Conservation (phyloP, 805 yeast genomes). For the Barnettozyma siamensis region DNA sequence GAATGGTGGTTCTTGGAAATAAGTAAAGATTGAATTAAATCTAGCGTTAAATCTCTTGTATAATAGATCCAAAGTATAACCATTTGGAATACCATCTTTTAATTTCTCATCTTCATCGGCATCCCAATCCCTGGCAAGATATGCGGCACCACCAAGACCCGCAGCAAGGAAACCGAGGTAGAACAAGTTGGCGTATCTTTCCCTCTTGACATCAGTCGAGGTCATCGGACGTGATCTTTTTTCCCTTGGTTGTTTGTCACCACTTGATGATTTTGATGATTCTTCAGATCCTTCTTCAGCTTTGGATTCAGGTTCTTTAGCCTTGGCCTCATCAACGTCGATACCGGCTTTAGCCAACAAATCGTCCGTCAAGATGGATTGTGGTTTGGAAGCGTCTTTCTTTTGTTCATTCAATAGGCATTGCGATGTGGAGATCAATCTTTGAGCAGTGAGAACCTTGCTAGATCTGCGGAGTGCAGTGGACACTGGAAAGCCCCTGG, state of each 20-base stretch:
- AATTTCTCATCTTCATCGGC: constrained; percentile 62
- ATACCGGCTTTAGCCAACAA: constrained; percentile 80
- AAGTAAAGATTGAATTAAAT: constrained; percentile 66
- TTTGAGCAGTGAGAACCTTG: constrained; percentile 1
- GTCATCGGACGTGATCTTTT: constrained; percentile 56
- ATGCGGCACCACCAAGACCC: constrained; percentile 54
- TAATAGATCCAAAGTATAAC: constrained; percentile 59
- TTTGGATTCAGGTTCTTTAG: constrained; percentile 8
- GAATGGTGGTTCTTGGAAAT: constrained; percentile 89
- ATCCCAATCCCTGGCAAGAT: constrained; percentile 83
- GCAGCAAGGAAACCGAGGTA: constrained; percentile 49
- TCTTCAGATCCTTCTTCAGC: constrained; percentile 21
- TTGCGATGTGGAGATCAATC: constrained; percentile 17
- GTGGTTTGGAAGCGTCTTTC: constrained; percentile 21
- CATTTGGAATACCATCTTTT: constrained; percentile 51
- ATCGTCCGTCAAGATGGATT: constrained; percentile 73
- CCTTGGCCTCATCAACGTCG: constrained; percentile 40
- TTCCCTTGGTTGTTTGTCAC: constrained; percentile 11
- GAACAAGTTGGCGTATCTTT: constrained; percentile 69
- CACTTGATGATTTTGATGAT: constrained; percentile 10
- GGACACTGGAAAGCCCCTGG: background rate
- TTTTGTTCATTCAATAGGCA: constrained; percentile 15
- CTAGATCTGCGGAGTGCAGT: background rate
- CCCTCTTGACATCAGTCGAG: constrained; percentile 76
- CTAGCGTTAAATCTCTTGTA: constrained; percentile 68